These are phyloP conservation scores for Mrakiaceae sp. DNA, from an alignment of 1,284 basidiomycete species.

Conservation along the genomic window DNA sequence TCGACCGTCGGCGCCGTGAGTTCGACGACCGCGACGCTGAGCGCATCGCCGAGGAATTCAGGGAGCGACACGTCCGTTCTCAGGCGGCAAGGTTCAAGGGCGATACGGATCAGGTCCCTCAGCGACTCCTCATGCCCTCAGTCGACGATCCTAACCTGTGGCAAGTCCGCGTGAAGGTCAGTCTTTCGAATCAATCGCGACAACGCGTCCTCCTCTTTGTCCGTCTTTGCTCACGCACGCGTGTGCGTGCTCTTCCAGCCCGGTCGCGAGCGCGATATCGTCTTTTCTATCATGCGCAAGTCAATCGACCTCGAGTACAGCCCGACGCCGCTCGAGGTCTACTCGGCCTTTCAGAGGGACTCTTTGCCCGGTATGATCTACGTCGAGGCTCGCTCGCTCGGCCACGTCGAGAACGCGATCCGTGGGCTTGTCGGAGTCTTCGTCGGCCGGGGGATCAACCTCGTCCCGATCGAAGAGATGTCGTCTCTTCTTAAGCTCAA, in stretches of 20 bases:
- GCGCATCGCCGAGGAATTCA: slow-evolving; percentile 73
- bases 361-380: slow-evolving; percentile 92
- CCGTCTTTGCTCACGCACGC: not conserved
- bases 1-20: slow-evolving; percentile 64
- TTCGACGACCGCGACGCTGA: slow-evolving; percentile 74
- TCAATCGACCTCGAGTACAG: slow-evolving; percentile 67
- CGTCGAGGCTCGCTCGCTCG: slow-evolving; percentile 79
- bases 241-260: slow-evolving; percentile 41
- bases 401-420: slow-evolving; percentile 75
- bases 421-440: slow-evolving; percentile 88
- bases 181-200: slow-evolving; percentile 21
- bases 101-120: slow-evolving; percentile 87
- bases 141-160: slow-evolving; percentile 92
- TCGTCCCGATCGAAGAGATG: slow-evolving; percentile 98
- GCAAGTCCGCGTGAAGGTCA: slow-evolving; percentile 86
- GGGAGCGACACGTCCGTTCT: slow-evolving; percentile 62
- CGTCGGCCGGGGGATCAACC: slow-evolving; percentile 56
- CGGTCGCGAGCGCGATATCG: slow-evolving; percentile 83
- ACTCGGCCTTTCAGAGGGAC: slow-evolving; percentile 90
- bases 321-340: slow-evolving; percentile 57
- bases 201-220: not conserved
- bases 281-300: slow-evolving; percentile 90
- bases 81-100: slow-evolving; percentile 65
- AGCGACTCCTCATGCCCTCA: slow-evolving; percentile 90
- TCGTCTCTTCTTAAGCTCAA: slow-evolving; percentile 90